A percentile compares a stretch with the other conserved stretches of the same genome.
These are phyloP conservation scores for Chrysopogon serrulatus DNA, from an alignment of 176 grass and related monocot genomes.

Conservation along the genomic window DNA sequence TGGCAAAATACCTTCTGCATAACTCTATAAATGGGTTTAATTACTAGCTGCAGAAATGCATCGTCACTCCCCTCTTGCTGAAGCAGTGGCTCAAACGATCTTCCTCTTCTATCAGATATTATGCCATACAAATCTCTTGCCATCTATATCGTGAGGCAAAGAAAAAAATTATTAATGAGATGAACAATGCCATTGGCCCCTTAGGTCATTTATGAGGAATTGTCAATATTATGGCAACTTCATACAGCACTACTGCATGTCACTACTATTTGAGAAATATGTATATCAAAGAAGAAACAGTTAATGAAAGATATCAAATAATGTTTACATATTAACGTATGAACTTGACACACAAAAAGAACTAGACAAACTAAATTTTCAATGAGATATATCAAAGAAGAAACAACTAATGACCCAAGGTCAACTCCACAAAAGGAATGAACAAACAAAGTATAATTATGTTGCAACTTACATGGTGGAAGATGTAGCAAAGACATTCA, in stretches of 20 bases:
- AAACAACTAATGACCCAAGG: neutral
- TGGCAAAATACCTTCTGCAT: conserved; percentile 62
- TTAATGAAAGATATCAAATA: neutral
- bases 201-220: neutral
- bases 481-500: conserved; percentile 96
- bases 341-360: neutral
- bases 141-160: conserved; percentile 57
- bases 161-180: conserved; percentile 10
- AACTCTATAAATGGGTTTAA: conserved; percentile 72
- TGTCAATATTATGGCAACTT: too few species aligned
- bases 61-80: conserved; percentile 35
- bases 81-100: conserved; percentile 24
- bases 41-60: conserved; percentile 66
- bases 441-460: neutral
- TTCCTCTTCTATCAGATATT: conserved; percentile 30
- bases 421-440: neutral
- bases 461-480: conserved; percentile 74
- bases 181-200: neutral
- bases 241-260: too few species aligned
- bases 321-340: conserved; percentile 36
- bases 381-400: conserved; percentile 3
- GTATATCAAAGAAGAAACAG: neutral
- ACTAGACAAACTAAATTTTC: neutral
- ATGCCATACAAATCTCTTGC: conserved; percentile 54
- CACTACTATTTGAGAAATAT: too few species aligned